These are phyloP conservation scores for Sarcodon aspratus DNA, from an alignment of 768 basidiomycete species.

Conservation along the genomic window DNA sequence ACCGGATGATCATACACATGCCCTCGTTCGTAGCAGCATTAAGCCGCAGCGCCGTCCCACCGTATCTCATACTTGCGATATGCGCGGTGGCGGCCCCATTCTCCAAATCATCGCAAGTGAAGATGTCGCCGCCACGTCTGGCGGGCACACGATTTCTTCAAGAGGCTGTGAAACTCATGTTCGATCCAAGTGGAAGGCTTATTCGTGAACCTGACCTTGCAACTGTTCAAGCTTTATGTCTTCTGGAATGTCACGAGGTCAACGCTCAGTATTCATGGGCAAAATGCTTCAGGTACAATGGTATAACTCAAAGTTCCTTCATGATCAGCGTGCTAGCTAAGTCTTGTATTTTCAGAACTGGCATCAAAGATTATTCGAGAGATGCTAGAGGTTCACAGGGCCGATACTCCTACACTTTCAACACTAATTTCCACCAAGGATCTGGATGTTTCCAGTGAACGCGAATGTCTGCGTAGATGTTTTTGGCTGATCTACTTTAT, in stretches of 20 bases:
- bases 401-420: constrained; percentile 43
- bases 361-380: constrained; percentile 60
- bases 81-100: constrained; percentile 73
- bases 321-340: background rate
- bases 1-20: constrained; percentile 67
- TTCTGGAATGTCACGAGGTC: constrained; percentile 54
- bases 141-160: constrained; percentile 32
- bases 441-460: constrained; percentile 46
- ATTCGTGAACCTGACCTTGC: constrained; percentile 52
- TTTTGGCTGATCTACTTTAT: constrained; percentile 71
- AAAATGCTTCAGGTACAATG: constrained; percentile 29
- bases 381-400: constrained; percentile 50
- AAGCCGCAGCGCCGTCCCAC: constrained; percentile 54
- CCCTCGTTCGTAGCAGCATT: constrained; percentile 63
- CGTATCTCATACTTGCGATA: constrained; percentile 60
- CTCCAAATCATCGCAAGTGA: constrained; percentile 54
- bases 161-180: constrained; percentile 58
- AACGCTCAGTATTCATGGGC: constrained; percentile 19
- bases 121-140: constrained; percentile 31
- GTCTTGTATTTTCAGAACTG: constrained; percentile 29
- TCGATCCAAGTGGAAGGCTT: constrained; percentile 55
- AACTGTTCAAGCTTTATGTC: constrained; percentile 65
- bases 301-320: constrained; percentile 18
- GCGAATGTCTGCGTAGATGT: constrained; percentile 69
- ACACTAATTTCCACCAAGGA: constrained; percentile 47